phyloP scores from a whole-genome alignment of 208 protist genomes.

The Leishmania amazonensis region DNA sequence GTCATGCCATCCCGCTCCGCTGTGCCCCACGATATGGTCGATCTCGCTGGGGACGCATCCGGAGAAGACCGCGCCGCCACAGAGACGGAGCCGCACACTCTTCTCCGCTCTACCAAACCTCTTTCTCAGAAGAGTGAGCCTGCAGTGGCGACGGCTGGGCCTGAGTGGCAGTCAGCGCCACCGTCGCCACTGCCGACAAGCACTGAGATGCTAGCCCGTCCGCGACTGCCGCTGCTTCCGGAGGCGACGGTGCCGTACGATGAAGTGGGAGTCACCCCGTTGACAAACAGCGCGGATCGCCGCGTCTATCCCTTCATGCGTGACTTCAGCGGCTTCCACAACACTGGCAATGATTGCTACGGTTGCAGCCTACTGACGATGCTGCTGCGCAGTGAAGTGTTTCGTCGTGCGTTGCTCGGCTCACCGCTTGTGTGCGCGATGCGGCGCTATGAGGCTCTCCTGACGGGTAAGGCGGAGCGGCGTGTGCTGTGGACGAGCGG shows the following conservation, averaged over 20 bases:
- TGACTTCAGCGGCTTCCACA: conserved; percentile 79
- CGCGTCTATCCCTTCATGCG: conserved; percentile 7
- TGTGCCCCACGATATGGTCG: neutral
- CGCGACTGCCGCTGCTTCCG: neutral
- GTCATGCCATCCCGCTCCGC: neutral
- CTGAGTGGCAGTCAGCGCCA: conserved; percentile 2
- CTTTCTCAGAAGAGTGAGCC: conserved; percentile 4
- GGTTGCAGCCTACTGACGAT: conserved; percentile 81
- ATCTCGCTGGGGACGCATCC: neutral
- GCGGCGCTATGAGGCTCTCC: conserved; percentile 23
- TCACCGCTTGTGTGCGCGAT: conserved; percentile 30
- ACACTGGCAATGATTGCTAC: conserved; percentile 83
- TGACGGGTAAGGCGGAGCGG: conserved; percentile 9
- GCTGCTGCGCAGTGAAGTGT: conserved; percentile 63
- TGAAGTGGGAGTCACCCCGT: neutral
- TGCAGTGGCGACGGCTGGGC: neutral
- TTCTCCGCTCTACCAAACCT: neutral
- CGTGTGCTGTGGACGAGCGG: conserved; percentile 23
- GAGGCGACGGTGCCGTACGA: neutral
- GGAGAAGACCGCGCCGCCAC: neutral
- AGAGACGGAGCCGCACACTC: neutral
- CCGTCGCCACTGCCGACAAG: neutral
- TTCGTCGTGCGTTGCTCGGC: conserved; percentile 41
- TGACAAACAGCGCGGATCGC: neutral
- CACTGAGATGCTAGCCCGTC: neutral